These are phyloP conservation scores for Achaetomiella virescens DNA, from an alignment of 495 filamentous ascomycete genomes.

Conservation along the genomic window DNA sequence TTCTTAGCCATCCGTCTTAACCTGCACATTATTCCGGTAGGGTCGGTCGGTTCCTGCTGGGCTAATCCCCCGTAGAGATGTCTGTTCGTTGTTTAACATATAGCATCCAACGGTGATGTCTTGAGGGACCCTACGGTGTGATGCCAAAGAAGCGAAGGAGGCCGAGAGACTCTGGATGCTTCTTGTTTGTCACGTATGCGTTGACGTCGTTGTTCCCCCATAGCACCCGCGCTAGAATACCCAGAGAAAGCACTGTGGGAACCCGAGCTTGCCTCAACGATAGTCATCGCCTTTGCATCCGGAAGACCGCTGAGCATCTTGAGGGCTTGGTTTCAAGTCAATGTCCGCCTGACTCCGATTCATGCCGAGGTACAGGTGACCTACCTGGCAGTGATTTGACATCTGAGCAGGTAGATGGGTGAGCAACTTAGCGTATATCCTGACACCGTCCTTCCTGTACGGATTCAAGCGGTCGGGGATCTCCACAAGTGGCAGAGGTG, in stretches of 20 bases:
- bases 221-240: constrained; percentile 49
- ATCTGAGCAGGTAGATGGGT: constrained; percentile 55
- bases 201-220: constrained; percentile 47
- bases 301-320: constrained; percentile 41
- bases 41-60: constrained; percentile 51
- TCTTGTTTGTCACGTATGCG: constrained; percentile 58
- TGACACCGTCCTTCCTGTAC: constrained; percentile 49
- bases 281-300: constrained; percentile 37
- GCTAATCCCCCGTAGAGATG: constrained; percentile 53
- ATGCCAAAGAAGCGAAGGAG: constrained; percentile 57
- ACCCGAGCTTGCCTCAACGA: constrained; percentile 58
- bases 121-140: constrained; percentile 34
- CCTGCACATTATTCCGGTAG: constrained; percentile 47
- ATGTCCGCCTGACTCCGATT: background rate
- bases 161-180: constrained; percentile 45
- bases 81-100: constrained; percentile 10
- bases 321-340: constrained; percentile 35
- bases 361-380: background rate
- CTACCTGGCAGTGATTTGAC: constrained; percentile 58
- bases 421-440: constrained; percentile 61
- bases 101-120: background rate
- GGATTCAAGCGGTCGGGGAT: constrained; percentile 52
- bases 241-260: constrained; percentile 57
- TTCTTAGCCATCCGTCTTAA: constrained; percentile 37
- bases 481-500: constrained; percentile 55